Conservation (phyloP, 805 yeast genomes). For the Lipomyces orientalis region DNA sequence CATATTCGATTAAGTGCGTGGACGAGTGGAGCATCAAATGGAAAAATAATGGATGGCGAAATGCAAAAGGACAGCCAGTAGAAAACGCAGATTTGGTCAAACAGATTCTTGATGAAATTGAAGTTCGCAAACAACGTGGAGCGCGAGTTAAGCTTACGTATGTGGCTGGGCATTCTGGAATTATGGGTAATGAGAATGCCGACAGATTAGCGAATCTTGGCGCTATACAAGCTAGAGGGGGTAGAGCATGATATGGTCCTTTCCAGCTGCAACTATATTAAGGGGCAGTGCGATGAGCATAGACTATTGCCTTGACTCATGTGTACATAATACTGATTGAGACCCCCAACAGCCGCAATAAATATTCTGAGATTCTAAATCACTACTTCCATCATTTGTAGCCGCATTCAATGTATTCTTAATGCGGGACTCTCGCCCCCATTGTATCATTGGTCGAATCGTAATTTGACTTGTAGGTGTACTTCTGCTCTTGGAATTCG, state of each 20-base stretch:
- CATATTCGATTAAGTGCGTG: slow-evolving; percentile 60
- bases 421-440: slow-evolving; percentile 39
- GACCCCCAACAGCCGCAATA: background rate
- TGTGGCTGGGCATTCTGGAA: slow-evolving; percentile 76
- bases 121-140: slow-evolving; percentile 45
- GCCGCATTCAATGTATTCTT: background rate
- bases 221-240: slow-evolving; percentile 24
- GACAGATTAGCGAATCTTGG: slow-evolving; percentile 76
- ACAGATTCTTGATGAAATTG: slow-evolving; percentile 47
- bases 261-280: background rate
- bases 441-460: slow-evolving; percentile 56
- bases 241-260: background rate
- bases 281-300: background rate
- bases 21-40: slow-evolving; percentile 64
- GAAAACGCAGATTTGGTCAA: slow-evolving; percentile 60
- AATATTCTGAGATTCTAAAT: background rate
- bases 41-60: slow-evolving; percentile 62
- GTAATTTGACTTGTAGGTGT: slow-evolving; percentile 43
- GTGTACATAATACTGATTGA: background rate
- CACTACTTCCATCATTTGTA: background rate
- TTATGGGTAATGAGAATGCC: slow-evolving; percentile 75
- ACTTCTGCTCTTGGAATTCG: slow-evolving; percentile 50
- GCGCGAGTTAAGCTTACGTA: slow-evolving; percentile 56
- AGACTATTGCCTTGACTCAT: background rate
- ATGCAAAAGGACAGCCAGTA: slow-evolving; percentile 53